These are phyloP conservation scores for Spatholobus suberectus DNA, from an alignment of 306 rosid species.

Conservation along the genomic window DNA sequence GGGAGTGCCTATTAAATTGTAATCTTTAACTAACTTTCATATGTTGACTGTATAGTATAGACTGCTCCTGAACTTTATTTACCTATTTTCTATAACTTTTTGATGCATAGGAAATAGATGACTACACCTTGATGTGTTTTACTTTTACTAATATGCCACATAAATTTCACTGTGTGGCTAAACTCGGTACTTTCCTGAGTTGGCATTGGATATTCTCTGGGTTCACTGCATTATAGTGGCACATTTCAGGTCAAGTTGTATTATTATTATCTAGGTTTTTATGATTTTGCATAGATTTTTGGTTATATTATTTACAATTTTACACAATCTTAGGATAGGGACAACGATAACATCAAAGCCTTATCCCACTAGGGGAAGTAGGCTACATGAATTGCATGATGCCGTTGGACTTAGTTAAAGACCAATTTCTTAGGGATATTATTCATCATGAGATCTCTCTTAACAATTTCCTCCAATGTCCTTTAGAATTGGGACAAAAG, in stretches of 20 bases:
- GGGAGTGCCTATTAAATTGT: background rate
- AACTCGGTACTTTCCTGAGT: background rate
- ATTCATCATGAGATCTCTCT: too few species aligned
- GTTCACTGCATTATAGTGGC: background rate
- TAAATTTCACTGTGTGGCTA: background rate
- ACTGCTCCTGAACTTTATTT: background rate
- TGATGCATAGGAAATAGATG: background rate
- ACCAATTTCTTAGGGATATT: too few species aligned
- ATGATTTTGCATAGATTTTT: background rate
- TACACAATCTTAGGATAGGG: background rate
- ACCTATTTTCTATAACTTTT: background rate
- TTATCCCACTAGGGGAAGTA: too few species aligned
- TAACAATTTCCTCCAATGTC: too few species aligned
- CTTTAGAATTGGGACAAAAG: too few species aligned
- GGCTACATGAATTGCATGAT: too few species aligned
- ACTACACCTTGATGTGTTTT: background rate
- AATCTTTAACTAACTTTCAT: constrained; percentile 5
- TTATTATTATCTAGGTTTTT: background rate
- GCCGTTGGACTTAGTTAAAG: too few species aligned
- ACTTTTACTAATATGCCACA: background rate
- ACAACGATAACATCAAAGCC: background rate
- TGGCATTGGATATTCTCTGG: background rate
- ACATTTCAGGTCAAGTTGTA: background rate
- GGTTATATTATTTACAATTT: background rate
- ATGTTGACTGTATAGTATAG: background rate